These are phyloP conservation scores for Podaxis sp. DNA, from an alignment of 768 basidiomycete genomes.

Conservation along the genomic window DNA sequence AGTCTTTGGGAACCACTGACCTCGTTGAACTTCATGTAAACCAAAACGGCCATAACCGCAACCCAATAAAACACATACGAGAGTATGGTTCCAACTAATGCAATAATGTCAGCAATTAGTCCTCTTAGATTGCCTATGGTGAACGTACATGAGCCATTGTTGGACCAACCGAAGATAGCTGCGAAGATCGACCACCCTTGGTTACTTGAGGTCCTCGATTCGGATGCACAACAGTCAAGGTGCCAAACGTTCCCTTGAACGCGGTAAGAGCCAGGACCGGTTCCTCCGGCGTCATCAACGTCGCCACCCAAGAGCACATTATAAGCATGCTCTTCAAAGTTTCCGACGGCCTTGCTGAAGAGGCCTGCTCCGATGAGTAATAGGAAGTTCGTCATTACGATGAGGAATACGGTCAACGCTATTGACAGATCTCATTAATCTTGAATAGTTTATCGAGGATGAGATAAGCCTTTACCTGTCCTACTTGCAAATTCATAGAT, in stretches of 20 bases:
- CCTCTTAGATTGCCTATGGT: not conserved
- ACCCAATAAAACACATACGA: conserved; percentile 94
- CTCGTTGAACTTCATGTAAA: conserved; percentile 66
- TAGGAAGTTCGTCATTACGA: conserved; percentile 89
- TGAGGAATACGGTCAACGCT: conserved; percentile 84
- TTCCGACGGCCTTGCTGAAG: conserved; percentile 75
- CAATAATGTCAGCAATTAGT: conserved; percentile 1
- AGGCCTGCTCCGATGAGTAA: conserved; percentile 94
- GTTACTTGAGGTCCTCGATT: conserved; percentile 36
- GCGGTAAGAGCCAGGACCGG: conserved; percentile 83
- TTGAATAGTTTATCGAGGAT: not conserved
- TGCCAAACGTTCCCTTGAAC: conserved; percentile 89
- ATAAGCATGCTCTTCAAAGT: conserved; percentile 71
- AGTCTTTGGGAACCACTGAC: conserved; percentile 25
- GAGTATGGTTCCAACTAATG: conserved; percentile 70
- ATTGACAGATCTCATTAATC: not conserved
- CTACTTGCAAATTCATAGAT: conserved; percentile 82
- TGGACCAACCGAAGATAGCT: conserved; percentile 87
- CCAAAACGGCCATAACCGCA: conserved; percentile 64
- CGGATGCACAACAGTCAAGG: conserved; percentile 75
- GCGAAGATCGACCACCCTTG: conserved; percentile 81
- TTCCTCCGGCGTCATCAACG: conserved; percentile 62
- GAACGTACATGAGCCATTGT: conserved; percentile 65
- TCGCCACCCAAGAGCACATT: conserved; percentile 68
- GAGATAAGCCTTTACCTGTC: conserved; percentile 46